Base-by-base conservation (phyloP, 495 filamentous ascomycete genomes). In the Bacidia rubella region DNA sequence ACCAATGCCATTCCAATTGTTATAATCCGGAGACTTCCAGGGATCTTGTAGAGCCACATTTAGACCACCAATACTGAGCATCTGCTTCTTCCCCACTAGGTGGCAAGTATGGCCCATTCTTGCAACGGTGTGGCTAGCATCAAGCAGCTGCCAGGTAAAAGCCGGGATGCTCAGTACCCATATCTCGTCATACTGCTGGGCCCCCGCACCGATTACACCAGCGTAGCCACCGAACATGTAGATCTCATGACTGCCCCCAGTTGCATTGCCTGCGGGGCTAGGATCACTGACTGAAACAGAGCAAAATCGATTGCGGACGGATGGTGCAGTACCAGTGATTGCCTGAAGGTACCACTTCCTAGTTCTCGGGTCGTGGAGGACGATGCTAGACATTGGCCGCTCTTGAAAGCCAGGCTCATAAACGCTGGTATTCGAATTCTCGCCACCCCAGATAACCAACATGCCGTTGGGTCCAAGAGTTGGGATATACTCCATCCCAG, bases 31-130 rank as follows among this genome's bases (percentile, higher is more conserved):
- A 4, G 20, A 22, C 9, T 20, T 25, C 45, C 45, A 47, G 12
- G 45, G 20, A 25, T 47, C 45, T 25, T 17, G n/a, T n/a, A 23
- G 45, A 20, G 45, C 20, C 1, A 47, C 45, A n/a, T 47, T 25
- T n/a, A 47, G n/a, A 22, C 45, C 45, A n/a, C 45, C 45, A 26
- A 47, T n/a, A 47, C 45, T 47, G 20, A 47, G 45, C 45, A 47
- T 20, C 24, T 47, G 45, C n/a, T 47, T 42, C 15, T 65, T 63
- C 1, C 60, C 65, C 20, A 63, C 62, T 5, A 66, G 11, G 47
- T 70, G 66, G 51, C 68, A 71, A 12, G 62, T 69, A 52, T 66
- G 63, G 11, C 62, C 64, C 42, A 54, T 66, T 21, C 66, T 59
- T 3, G 66, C 63, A 11, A 45, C 43, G 12, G 22, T 49, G 11